These are phyloP conservation scores for Teratosphaeria gauchensis DNA, from an alignment of 2,329 filamentous ascomycete genomes.

Conservation along the genomic window DNA sequence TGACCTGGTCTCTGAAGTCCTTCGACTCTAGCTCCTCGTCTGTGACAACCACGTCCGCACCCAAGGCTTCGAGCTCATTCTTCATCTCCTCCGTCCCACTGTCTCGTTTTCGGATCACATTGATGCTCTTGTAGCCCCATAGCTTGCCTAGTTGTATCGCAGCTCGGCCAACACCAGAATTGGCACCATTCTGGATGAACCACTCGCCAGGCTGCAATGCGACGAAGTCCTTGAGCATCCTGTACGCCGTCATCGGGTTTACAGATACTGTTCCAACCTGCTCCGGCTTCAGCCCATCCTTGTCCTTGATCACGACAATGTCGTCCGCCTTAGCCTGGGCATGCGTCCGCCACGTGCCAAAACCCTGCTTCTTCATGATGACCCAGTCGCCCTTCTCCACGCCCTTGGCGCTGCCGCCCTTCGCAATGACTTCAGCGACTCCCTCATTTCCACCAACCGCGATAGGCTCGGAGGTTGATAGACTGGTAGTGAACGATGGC, in stretches of 20 bases:
- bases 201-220: constrained; percentile 64
- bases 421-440: constrained; percentile 75
- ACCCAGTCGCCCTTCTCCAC: constrained; percentile 83
- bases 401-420: constrained; percentile 52
- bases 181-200: constrained; percentile 96
- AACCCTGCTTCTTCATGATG: constrained; percentile 70
- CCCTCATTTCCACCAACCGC: constrained; percentile 86
- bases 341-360: constrained; percentile 94
- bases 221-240: constrained; percentile 78
- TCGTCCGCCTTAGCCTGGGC: constrained; percentile 53
- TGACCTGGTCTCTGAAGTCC: constrained; percentile 53
- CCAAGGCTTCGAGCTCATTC: constrained; percentile 50
- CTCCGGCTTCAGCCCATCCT: constrained; percentile 57
- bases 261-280: constrained; percentile 84
- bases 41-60: constrained; percentile 54
- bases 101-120: constrained; percentile 68
- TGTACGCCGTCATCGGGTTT: constrained; percentile 89
- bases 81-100: constrained; percentile 58
- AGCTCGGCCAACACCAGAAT: constrained; percentile 81
- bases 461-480: constrained; percentile 67
- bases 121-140: constrained; percentile 88
- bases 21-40: constrained; percentile 51
- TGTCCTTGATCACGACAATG: constrained; percentile 61
- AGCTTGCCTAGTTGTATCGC: constrained; percentile 78
- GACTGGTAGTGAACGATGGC: constrained; percentile 62